These are phyloP conservation scores for Emmonsiellopsis sp. DNA, from an alignment of 2,329 filamentous ascomycete genomes.

Conservation along the genomic window DNA sequence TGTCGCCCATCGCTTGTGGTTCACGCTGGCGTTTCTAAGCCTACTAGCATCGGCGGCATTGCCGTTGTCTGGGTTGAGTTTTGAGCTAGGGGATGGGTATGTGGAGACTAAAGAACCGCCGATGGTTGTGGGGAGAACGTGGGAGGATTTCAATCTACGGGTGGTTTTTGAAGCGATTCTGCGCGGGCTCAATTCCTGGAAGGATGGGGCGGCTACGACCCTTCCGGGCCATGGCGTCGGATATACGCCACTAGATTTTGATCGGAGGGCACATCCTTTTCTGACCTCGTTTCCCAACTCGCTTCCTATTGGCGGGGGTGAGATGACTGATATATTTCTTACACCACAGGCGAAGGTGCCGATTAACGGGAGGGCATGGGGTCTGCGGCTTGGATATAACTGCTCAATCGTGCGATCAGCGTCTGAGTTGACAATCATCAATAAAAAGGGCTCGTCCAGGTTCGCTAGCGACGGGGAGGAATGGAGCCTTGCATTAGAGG, in stretches of 20 bases:
- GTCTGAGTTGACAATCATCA: slow-evolving; percentile 2
- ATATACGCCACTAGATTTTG: slow-evolving; percentile 3
- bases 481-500: too few species aligned
- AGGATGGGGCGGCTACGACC: not conserved
- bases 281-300: not conserved
- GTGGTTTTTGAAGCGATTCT: not conserved
- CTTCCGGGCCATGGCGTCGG: slow-evolving; percentile 4
- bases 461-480: too few species aligned
- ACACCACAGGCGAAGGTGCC: slow-evolving; percentile 2
- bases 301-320: not conserved
- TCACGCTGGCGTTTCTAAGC: slow-evolving; percentile 3
- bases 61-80: slow-evolving; percentile 7
- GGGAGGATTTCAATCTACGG: not conserved
- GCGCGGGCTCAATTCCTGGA: slow-evolving; percentile 1
- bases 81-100: slow-evolving; percentile 4
- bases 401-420: slow-evolving; percentile 4
- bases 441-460: too few species aligned
- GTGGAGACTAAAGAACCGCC: not conserved
- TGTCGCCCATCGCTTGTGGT: slow-evolving; percentile 4
- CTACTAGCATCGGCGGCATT: slow-evolving; percentile 7
- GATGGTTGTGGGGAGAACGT: not conserved
- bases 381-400: slow-evolving; percentile 5
- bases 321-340: slow-evolving; percentile 3
- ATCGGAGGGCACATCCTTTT: not conserved
- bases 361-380: slow-evolving; percentile 4